Conservation (phyloP, 495 filamentous ascomycete genomes). For the Penicillium herquei region DNA sequence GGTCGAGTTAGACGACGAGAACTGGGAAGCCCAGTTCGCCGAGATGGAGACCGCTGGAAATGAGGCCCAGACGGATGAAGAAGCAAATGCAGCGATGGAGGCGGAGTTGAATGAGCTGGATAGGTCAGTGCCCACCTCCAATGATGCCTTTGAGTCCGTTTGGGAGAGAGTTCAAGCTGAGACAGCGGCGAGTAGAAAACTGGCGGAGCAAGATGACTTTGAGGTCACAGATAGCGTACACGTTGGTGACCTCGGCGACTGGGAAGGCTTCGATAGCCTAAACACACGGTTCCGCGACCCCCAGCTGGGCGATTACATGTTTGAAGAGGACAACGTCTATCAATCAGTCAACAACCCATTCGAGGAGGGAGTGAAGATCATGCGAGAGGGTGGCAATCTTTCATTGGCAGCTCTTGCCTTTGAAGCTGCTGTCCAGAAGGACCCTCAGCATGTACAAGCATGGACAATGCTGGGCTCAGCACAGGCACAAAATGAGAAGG, state of each 20-base stretch:
- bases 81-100: constrained; percentile 78
- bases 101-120: constrained; percentile 86
- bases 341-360: constrained; percentile 74
- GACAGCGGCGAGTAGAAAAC: constrained; percentile 64
- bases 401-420: constrained; percentile 95
- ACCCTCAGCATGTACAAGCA: constrained; percentile 81
- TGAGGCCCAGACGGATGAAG: constrained; percentile 57
- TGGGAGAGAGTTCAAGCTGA: constrained; percentile 88
- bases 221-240: constrained; percentile 54
- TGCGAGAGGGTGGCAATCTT: constrained; percentile 88
- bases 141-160: constrained; percentile 85
- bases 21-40: constrained; percentile 95
- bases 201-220: constrained; percentile 62
- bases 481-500: constrained; percentile 98
- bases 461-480: constrained; percentile 89
- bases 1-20: constrained; percentile 86
- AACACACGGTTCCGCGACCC: constrained; percentile 65
- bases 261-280: constrained; percentile 68
- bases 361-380: constrained; percentile 84
- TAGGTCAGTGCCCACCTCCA: constrained; percentile 63
- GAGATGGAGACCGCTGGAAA: constrained; percentile 75
- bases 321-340: constrained; percentile 92
- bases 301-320: constrained; percentile 83
- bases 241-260: constrained; percentile 66
- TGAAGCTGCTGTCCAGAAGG: constrained; percentile 89